Evolutionary conservation across 1,284 basidiomycete genomes (phyloP).

Genomic region (Rhodotorula sp.): DNA sequence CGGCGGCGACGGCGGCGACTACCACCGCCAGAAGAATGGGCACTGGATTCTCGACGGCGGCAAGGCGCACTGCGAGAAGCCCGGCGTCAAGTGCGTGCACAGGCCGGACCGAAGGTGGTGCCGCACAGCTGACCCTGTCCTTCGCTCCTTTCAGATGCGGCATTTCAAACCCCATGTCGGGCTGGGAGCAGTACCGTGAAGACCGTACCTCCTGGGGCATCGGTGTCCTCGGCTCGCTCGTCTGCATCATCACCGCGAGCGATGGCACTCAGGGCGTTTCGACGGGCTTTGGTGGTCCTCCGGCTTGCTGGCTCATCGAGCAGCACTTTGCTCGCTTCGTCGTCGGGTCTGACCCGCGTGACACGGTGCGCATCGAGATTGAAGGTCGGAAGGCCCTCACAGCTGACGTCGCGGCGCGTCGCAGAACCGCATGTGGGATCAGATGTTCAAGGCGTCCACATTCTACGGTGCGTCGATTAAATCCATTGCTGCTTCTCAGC

Average conservation of each 20-base stretch:
- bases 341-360: slow-evolving; percentile 57
- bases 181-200: slow-evolving; percentile 55
- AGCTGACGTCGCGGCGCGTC: background rate
- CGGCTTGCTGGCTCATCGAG: slow-evolving; percentile 60
- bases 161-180: slow-evolving; percentile 56
- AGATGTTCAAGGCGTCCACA: slow-evolving; percentile 48
- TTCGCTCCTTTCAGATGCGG: slow-evolving; percentile 26
- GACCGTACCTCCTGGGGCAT: slow-evolving; percentile 51
- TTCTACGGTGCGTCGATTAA: background rate
- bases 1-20: slow-evolving; percentile 58
- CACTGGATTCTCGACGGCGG: slow-evolving; percentile 47
- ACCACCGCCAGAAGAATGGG: slow-evolving; percentile 53
- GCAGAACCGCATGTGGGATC: slow-evolving; percentile 56
- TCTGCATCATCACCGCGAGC: slow-evolving; percentile 57
- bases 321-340: slow-evolving; percentile 60
- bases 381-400: fast-evolving
- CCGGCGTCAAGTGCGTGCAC: slow-evolving; percentile 32
- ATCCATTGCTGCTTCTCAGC: background rate
- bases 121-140: background rate
- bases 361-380: slow-evolving; percentile 44
- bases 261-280: slow-evolving; percentile 58
- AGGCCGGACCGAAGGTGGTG: no score
- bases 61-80: slow-evolving; percentile 25
- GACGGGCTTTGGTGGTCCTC: slow-evolving; percentile 59
- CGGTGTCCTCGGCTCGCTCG: slow-evolving; percentile 56